phyloP scores from a whole-genome alignment of 108 stramenopile genomes.

The Pseudonitzschia multistriata region DNA sequence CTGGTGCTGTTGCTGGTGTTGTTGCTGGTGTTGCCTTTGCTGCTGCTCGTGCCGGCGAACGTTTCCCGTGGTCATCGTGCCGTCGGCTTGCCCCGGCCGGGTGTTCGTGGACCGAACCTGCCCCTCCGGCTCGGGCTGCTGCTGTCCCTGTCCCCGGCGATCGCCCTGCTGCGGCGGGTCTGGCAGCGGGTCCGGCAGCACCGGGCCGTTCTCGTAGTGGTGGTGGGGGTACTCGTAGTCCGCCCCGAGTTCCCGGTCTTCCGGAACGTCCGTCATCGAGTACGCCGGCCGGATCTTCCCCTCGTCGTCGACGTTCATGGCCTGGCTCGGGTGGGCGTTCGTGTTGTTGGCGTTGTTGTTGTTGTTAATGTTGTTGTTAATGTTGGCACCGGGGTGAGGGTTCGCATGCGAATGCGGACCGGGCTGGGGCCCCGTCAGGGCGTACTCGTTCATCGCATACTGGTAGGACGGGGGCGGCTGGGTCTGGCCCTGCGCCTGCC shows the following conservation, averaged over 20 bases:
- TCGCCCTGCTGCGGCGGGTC: not conserved
- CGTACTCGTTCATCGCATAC: conserved; percentile 58
- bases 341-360: no score
- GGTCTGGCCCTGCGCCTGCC: not conserved
- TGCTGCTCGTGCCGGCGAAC: conserved; percentile 9
- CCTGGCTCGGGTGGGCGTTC: not conserved
- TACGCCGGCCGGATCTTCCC: conserved; percentile 18
- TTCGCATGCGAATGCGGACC: no score
- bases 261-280: conserved; percentile 6
- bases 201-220: not conserved
- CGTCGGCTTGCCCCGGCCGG: no score
- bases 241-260: not conserved
- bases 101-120: no score
- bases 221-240: not conserved
- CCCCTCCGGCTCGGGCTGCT: not conserved
- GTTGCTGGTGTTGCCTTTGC: conserved; percentile 12
- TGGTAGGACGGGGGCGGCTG: conserved; percentile 38
- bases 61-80: conserved; percentile 3
- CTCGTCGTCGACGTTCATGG: conserved; percentile 32
- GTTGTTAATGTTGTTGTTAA: no score
- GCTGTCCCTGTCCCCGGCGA: no score
- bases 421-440: conserved; percentile 36
- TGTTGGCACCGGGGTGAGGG: no score
- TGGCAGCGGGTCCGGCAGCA: not conserved
- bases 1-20: not conserved